These are phyloP conservation scores for Picea glauca DNA, from an alignment of 75 land plant genomes.

Conservation along the genomic window DNA sequence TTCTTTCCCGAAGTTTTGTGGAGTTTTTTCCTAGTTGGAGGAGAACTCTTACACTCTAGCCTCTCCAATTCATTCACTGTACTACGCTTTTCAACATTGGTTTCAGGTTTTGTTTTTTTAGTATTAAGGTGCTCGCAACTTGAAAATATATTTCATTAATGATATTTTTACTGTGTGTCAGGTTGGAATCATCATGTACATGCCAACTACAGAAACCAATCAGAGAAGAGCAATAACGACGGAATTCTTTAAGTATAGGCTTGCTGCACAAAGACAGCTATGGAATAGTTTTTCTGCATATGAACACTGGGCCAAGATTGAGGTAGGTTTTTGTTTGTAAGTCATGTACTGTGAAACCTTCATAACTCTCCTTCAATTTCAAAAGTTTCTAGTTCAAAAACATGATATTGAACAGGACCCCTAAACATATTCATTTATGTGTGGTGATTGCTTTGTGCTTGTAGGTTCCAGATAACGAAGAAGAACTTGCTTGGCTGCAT, in stretches of 20 bases:
- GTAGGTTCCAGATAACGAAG: no score
- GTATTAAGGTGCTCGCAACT: background rate
- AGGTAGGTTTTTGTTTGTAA: constrained; percentile 42
- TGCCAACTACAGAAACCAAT: no score
- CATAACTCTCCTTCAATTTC: background rate
- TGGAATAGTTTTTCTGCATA: no score
- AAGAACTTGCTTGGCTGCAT: no score
- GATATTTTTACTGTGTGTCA: constrained; percentile 21
- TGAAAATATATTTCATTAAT: no score
- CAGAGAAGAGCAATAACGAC: no score
- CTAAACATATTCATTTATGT: background rate
- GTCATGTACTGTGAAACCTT: background rate
- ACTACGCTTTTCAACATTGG: no score
- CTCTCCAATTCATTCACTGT: background rate
- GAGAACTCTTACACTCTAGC: background rate
- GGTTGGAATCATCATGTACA: constrained; percentile 99
- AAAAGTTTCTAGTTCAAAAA: background rate
- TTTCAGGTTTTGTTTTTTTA: background rate
- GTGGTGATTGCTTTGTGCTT: background rate
- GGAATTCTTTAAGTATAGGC: no score
- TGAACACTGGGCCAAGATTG: no score
- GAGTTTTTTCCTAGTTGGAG: no score
- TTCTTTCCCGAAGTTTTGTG: background rate
- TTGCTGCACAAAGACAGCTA: no score
- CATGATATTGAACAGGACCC: background rate